Conservation (phyloP, 768 basidiomycete genomes). For the Strobilomyces dryophilus region DNA sequence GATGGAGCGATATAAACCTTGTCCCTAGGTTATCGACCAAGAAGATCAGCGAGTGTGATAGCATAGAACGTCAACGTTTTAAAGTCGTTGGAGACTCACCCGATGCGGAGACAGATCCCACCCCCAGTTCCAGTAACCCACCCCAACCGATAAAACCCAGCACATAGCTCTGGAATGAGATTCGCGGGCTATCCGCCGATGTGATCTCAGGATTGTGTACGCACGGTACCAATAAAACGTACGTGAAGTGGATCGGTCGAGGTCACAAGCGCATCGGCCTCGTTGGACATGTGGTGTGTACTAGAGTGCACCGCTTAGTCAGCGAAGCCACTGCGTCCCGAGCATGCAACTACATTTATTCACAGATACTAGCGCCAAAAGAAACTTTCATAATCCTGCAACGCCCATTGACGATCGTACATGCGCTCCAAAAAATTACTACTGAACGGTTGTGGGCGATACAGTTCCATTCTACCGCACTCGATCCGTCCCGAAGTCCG, state of each 20-base stretch:
- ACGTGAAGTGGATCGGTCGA: slow-evolving; percentile 65
- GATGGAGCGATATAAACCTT: slow-evolving; percentile 86
- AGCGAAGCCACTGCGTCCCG: too few species aligned
- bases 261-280: slow-evolving; percentile 48
- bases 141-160: slow-evolving; percentile 79
- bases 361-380: too few species aligned
- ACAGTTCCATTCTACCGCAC: background rate
- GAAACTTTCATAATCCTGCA: background rate
- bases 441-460: background rate
- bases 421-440: background rate
- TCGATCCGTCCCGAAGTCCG: background rate
- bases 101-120: slow-evolving; percentile 70
- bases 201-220: background rate
- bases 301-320: too few species aligned
- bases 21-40: slow-evolving; percentile 39
- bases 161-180: slow-evolving; percentile 82
- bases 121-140: slow-evolving; percentile 93
- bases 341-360: too few species aligned
- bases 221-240: slow-evolving; percentile 12
- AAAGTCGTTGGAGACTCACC: slow-evolving; percentile 38
- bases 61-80: background rate
- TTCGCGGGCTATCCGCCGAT: slow-evolving; percentile 68
- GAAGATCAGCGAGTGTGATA: background rate
- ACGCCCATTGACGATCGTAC: background rate
- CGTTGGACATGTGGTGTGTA: slow-evolving; percentile 12